Conservation (phyloP, 805 yeast species). For the Candida michaelii region DNA sequence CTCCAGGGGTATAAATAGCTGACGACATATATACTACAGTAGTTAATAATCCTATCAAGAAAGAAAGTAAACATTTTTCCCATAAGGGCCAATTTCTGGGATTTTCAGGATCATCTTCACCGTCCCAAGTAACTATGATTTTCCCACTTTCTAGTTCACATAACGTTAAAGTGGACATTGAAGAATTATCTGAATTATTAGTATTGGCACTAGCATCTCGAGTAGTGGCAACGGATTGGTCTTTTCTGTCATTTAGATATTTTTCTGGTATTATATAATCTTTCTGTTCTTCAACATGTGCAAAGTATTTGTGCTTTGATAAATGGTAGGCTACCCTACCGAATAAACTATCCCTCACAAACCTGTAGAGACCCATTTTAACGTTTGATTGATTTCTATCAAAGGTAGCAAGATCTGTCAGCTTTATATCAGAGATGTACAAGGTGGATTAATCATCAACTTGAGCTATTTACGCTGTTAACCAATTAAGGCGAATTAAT, state of each 20-base stretch:
- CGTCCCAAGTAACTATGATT: slow-evolving; percentile 9
- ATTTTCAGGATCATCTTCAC: slow-evolving; percentile 48
- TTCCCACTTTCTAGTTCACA: not conserved
- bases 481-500: too few relatives aligned
- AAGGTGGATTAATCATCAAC: too few relatives aligned
- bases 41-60: slow-evolving; percentile 16
- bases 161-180: not conserved
- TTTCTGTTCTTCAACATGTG: slow-evolving; percentile 26
- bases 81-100: slow-evolving; percentile 56
- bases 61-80: slow-evolving; percentile 40
- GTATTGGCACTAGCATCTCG: not conserved
- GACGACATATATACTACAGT: slow-evolving; percentile 52
- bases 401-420: too few relatives aligned
- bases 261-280: slow-evolving; percentile 30
- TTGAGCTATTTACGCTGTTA: too few relatives aligned
- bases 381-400: too few relatives aligned
- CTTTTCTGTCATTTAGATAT: slow-evolving; percentile 12
- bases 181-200: not conserved
- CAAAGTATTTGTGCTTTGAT: slow-evolving; percentile 23
- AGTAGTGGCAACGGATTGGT: not conserved
- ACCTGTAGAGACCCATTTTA: not conserved
- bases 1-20: slow-evolving; percentile 56
- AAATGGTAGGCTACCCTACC: slow-evolving; percentile 31
- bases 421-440: too few relatives aligned
- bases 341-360: slow-evolving; percentile 11